Evolutionary conservation across 2,329 filamentous ascomycete species (phyloP).

Genomic region (Alternaria triticimaculans): DNA sequence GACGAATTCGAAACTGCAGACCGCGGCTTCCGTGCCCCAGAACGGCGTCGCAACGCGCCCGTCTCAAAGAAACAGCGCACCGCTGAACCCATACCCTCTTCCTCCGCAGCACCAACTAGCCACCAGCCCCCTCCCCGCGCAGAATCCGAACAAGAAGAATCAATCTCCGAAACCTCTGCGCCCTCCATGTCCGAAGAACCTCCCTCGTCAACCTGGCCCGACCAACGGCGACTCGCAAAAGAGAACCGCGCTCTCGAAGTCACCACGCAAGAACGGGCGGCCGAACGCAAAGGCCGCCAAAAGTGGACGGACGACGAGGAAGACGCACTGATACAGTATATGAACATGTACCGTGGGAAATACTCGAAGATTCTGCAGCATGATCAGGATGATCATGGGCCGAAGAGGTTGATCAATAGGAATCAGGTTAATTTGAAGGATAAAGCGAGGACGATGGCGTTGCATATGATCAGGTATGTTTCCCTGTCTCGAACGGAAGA

Average conservation of each 20-base stretch:
- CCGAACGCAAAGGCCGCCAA: slow-evolving; percentile 24
- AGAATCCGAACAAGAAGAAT: slow-evolving; percentile 24
- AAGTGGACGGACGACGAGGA: slow-evolving; percentile 44
- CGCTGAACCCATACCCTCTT: slow-evolving; percentile 13
- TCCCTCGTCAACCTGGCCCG: slow-evolving; percentile 18
- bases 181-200: slow-evolving; percentile 39
- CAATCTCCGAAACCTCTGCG: slow-evolving; percentile 29
- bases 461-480: slow-evolving; percentile 50
- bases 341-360: slow-evolving; percentile 53
- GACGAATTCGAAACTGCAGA: slow-evolving; percentile 54
- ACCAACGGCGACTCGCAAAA: slow-evolving; percentile 26
- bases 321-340: slow-evolving; percentile 55
- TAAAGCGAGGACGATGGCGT: slow-evolving; percentile 51
- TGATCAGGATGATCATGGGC: slow-evolving; percentile 30
- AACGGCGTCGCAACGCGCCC: slow-evolving; percentile 46
- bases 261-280: not conserved
- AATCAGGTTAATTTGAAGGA: slow-evolving; percentile 61
- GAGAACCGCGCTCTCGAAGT: slow-evolving; percentile 16
- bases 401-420: slow-evolving; percentile 43
- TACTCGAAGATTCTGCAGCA: slow-evolving; percentile 56
- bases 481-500: too few species aligned
- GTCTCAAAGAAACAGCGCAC: slow-evolving; percentile 37
- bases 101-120: slow-evolving; percentile 34
- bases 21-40: slow-evolving; percentile 42
- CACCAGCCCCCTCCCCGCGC: slow-evolving; percentile 31